These are phyloP conservation scores for Saccharomyces eubayanus DNA, from an alignment of 805 yeast species.

Conservation along the genomic window DNA sequence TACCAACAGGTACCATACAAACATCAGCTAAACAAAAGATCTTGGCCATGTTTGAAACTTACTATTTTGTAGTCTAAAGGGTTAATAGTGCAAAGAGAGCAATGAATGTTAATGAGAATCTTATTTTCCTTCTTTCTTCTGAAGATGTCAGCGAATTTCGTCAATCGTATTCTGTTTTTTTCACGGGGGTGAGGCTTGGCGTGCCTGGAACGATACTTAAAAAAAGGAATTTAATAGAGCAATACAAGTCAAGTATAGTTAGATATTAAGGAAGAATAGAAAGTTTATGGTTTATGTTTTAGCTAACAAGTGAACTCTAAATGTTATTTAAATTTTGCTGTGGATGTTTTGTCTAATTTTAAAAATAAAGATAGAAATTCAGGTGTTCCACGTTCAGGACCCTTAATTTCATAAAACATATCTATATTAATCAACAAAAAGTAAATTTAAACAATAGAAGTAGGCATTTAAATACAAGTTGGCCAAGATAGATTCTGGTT, in stretches of 20 bases:
- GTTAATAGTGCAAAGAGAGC: neutral
- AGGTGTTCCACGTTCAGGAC: no score
- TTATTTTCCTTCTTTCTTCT: neutral
- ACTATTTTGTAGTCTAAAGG: neutral
- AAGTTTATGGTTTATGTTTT: neutral
- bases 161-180: neutral
- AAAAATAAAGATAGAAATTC: no score
- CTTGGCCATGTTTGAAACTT: neutral
- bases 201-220: neutral
- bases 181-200: neutral
- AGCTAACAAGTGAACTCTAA: neutral
- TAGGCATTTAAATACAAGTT: no score
- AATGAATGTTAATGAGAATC: no score
- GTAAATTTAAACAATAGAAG: no score
- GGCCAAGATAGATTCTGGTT: no score
- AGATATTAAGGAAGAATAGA: no score
- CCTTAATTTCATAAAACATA: no score
- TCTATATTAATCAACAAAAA: no score
- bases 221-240: neutral
- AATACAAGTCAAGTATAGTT: no score
- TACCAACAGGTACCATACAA: conserved; percentile 83
- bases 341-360: no score
- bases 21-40: conserved; percentile 76
- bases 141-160: neutral
- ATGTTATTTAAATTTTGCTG: conserved; percentile 2